Base-by-base conservation (phyloP, 768 basidiomycete genomes). In the Coprinopsis sp. region DNA sequence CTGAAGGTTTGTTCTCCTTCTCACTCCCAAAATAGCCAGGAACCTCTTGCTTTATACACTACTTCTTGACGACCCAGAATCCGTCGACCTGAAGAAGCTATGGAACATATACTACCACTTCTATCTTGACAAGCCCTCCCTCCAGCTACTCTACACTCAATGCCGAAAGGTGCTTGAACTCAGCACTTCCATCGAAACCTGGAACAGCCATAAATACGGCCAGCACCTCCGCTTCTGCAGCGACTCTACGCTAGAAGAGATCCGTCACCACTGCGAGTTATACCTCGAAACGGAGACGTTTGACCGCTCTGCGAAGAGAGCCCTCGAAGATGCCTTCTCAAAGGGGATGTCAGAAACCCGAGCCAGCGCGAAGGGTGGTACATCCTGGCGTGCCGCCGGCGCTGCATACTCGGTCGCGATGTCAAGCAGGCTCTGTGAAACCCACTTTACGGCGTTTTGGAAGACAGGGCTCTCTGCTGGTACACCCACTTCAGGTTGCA, bases 81-180 rank as follows among this genome's bases (percentile, higher is more conserved):
- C 50, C 2, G 33, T 43, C 18, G 52, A 51, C 5, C 39, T 57
- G 12, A 37, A 37, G 2, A 48, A 23, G 7, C 52, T 68, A 7
- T 80, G 73, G 74, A 66, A 71, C 42, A 66, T 75, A 2, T 79
- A 74, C 58, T 77, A 69, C 49, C 72, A 79, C 51, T 58, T 77
- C 33, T 72, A 65, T 46, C 49, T 79, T 12, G 70, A 77, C 57
- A 51, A 70, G 21, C 23, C 25, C 3, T 59, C 70, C 0, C 54
- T 66, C 12, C 38, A 57, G 1, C 38, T 64, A n/a, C 45, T 80
- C 16, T 41, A 63, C 3, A 37, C 51, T 0, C 77, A 78, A 27
- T 74, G 70, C 49, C 50, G 51, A 6, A 67, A 63, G 43, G 68
- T 78, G 13, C 36, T 68, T 12, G 54, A 59, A 3, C 45, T 64